These are phyloP conservation scores for Marsdenia floribunda DNA, from an alignment of 257 asterid species.

Conservation along the genomic window DNA sequence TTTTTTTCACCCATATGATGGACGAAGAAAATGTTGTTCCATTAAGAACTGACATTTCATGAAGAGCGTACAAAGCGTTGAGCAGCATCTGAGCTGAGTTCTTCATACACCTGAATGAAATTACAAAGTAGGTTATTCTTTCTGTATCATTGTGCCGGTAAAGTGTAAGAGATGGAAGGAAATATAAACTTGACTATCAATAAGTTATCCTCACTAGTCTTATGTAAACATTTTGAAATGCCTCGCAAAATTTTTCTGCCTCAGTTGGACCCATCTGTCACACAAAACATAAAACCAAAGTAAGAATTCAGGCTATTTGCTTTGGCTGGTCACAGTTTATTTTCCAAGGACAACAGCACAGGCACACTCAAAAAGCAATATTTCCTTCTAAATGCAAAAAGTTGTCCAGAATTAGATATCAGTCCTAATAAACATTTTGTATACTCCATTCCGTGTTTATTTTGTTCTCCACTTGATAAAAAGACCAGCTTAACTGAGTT, in stretches of 20 bases:
- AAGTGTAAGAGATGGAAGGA: not conserved
- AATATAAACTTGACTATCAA: not conserved
- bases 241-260: conserved; percentile 64
- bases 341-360: not conserved
- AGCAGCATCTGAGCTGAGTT: conserved; percentile 56
- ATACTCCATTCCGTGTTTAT: not conserved
- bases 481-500: not conserved
- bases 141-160: not conserved
- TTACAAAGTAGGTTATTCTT: not conserved
- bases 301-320: not conserved
- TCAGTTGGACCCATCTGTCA: conserved; percentile 58
- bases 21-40: not conserved
- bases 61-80: conserved; percentile 34
- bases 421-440: not conserved
- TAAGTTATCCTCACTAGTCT: conserved; percentile 52
- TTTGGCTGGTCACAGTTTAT: not conserved
- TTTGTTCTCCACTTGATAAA: not conserved
- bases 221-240: conserved; percentile 59
- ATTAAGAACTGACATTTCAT: not conserved
- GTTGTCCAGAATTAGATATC: not conserved
- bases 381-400: not conserved
- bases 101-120: conserved; percentile 61
- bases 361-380: not conserved
- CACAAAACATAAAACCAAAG: not conserved
- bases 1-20: not conserved